Evolutionary conservation across 2,329 filamentous ascomycete species (phyloP).

Genomic region (Phyllosticta paracitricarpa): DNA sequence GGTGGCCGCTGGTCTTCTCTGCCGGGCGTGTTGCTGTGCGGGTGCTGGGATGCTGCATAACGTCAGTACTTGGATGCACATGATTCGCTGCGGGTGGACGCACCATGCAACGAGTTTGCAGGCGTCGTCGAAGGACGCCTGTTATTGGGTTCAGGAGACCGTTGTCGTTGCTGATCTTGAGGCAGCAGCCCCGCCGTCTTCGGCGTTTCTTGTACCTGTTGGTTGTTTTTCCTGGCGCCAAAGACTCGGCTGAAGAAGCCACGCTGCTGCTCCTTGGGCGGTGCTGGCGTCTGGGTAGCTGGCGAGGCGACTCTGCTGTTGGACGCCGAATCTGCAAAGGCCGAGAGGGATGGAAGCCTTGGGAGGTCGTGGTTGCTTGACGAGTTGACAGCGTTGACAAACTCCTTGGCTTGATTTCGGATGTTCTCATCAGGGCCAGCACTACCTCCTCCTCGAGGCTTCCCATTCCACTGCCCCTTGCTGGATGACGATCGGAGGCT

Average conservation of each 20-base stretch:
- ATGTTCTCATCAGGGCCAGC: constrained; percentile 29
- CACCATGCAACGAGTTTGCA: background rate
- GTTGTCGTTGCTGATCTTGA: constrained; percentile 4
- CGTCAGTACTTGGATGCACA: background rate
- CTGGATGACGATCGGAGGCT: constrained; percentile 50
- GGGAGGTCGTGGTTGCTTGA: constrained; percentile 26
- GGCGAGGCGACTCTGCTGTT: constrained; percentile 41
- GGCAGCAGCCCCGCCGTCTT: background rate
- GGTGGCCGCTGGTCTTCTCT: background rate
- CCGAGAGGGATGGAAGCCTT: constrained; percentile 25
- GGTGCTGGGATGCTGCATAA: constrained; percentile 9
- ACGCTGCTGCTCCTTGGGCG: constrained; percentile 51
- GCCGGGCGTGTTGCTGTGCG: background rate
- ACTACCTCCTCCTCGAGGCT: constrained; percentile 19
- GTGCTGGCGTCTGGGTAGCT: constrained; percentile 22
- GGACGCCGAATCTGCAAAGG: constrained; percentile 39
- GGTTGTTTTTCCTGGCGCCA: constrained; percentile 34
- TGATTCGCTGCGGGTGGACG: background rate
- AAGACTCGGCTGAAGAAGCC: constrained; percentile 95
- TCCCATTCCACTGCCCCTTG: constrained; percentile 34
- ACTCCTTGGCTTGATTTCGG: constrained; percentile 38
- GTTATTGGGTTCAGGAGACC: constrained; percentile 4
- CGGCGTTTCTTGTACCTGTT: constrained; percentile 6
- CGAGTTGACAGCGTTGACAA: constrained; percentile 37
- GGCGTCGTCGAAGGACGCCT: constrained; percentile 9